Evolutionary conservation across 2,329 filamentous ascomycete species (phyloP), one percentile per base, ranked within the genome.

Genomic region (Claviceps quebecensis): DNA sequence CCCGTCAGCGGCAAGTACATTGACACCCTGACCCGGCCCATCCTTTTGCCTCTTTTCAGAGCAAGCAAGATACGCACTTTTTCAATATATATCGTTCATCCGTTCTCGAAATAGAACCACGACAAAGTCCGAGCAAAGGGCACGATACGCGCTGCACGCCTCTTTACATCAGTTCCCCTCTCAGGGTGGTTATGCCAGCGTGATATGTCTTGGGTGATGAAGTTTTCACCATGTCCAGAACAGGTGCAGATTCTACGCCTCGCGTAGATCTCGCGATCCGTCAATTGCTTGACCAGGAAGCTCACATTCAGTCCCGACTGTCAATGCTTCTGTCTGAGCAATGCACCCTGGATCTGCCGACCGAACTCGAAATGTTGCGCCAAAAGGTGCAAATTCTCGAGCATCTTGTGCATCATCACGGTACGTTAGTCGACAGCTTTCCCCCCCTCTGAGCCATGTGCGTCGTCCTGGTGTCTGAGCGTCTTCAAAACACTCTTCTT

Each of bases 331-430:
- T 77, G 16, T 71, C 72, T 51, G 65, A 67, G 56, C 72, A 70
- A 56, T 71, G 73, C 64, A 69, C 69, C 47, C 67, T 71, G 49
- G 71, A 76, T 60, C 63, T 70, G 56, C 69, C 68, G 54, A 55
- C 69, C 47, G 77, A 80, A 65, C 65, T 77, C 29, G 68, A 71
- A 49, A 77, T 78, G 73, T 65, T 81, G 58, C 75, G 73, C 53
- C 71, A 76, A 63, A 80, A 80, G 63, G 65, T 74, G 51, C 71
- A 68, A 53, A 68, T 72, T 44, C 65, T 80, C 52, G 70, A 73
- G 57, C 63, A 65, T 51, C 73, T 74, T 61, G 69, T 70, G 50
- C 67, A 72, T 56, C 69, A 68, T 53, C 69, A 76, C 59, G 70
- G 77, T 80, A 67, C 66, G 59, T 57, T 54, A 52, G 44, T 46